Base-by-base conservation (phyloP, 139 green algal species). In the Chlorella sp. region DNA sequence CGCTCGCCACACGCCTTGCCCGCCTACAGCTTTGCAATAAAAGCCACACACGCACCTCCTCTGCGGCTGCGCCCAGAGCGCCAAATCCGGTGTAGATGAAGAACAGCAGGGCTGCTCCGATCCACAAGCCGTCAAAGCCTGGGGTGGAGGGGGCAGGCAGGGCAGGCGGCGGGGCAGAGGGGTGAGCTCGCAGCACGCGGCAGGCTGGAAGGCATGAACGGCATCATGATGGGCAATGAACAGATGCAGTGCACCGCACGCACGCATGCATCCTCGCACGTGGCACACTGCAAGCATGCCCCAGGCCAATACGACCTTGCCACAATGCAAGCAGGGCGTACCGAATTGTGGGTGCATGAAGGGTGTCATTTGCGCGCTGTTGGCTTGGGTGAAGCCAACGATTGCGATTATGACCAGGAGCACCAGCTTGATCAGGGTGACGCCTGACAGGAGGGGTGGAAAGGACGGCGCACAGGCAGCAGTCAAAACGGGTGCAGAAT, bases 41-140 rank as follows among this genome's bases (percentile, higher is more conserved):
- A 51, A 51, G 7, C 44, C 44, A 51, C 44, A 51, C 9, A 51
- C 32, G 0, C 71, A 62, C 71, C 71, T 78, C 71, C 41, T 78
- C 71, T 60, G 71, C 71, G 3, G 71, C 44, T 23, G 71, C 23
- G 7, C 71, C 71, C 39, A 78, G 71, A 6, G 71, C 44, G 28
- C 56, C 41, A 32, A 78, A 78, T 1, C 71, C 71, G 13, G 69
- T 38, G 34, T 74, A 47, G 3, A 30, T 32, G 72, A 79, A 79
- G 44, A 79, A 79, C 13, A 79, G 72, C 16, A 63, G 38, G n/a
- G 72, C 28, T 5, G 72, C 30, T 3, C 72, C 72, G 1, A 79
- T 51, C 44, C 62, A 79, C 44, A 79, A 15, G 44, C 72, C 72
- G n/a, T 79, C 72, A 13, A 60, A 60, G n/a, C 32, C 44, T 74